Evolutionary conservation across 129 eudicot genomes (phyloP).

Genomic region (Pseudognaphalium luteoalbum): DNA sequence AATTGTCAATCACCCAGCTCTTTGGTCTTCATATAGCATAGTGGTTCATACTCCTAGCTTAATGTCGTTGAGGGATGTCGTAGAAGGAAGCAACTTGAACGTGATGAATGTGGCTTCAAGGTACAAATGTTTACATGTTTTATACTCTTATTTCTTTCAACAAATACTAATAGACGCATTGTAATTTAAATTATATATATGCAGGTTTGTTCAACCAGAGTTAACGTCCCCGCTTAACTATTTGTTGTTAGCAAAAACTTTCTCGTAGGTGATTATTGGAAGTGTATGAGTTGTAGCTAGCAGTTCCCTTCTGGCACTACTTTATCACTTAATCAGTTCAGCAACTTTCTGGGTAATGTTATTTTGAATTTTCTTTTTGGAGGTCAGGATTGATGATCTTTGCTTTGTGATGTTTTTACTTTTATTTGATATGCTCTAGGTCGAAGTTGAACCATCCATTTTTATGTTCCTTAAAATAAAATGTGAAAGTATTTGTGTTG

Average conservation of each 20-base stretch:
- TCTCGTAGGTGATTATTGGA: background rate
- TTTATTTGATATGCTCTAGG: conserved; percentile 3
- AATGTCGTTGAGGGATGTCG: conserved; percentile 20
- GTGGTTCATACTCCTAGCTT: conserved; percentile 27
- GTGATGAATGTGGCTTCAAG: conserved; percentile 22
- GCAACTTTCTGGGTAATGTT: background rate
- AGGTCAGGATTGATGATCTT: conserved; percentile 1
- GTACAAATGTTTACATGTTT: conserved; percentile 11
- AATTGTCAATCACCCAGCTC: background rate
- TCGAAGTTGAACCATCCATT: background rate
- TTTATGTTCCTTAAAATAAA: too few relatives aligned
- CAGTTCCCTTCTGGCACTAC: background rate
- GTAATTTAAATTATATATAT: background rate
- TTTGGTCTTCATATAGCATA: background rate
- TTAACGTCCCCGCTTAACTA: background rate
- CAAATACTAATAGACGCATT: background rate
- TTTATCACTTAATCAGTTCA: background rate
- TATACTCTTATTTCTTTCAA: background rate
- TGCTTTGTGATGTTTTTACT: conserved; percentile 4
- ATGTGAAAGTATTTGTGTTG: too few relatives aligned
- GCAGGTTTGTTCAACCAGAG: conserved; percentile 1
- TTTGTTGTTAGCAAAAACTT: conserved; percentile 17
- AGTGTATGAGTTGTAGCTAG: background rate
- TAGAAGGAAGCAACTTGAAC: conserved; percentile 18
- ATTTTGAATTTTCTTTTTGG: conserved; percentile 5